These are phyloP conservation scores for Sclerotinia minor DNA, from an alignment of 2,329 filamentous ascomycete genomes.

Conservation along the genomic window DNA sequence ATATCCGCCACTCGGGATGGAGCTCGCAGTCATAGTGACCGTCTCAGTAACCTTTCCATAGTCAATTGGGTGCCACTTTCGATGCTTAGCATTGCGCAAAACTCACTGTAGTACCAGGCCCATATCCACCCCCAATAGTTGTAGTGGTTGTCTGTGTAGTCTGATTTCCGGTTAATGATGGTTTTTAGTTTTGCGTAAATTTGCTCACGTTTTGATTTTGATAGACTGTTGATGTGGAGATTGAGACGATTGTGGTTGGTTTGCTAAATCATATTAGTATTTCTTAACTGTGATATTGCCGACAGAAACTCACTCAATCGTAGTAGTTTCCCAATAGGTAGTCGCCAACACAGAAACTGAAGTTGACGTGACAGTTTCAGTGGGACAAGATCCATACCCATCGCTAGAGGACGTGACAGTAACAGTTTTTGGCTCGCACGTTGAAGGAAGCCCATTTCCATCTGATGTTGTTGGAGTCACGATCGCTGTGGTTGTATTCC, in stretches of 20 bases:
- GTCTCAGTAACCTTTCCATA: slow-evolving; percentile 6
- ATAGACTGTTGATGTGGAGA: slow-evolving; percentile 12
- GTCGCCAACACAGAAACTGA: slow-evolving; percentile 13
- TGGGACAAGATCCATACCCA: slow-evolving; percentile 25
- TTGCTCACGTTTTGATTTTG: slow-evolving; percentile 12
- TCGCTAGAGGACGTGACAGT: background rate
- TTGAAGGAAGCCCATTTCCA: background rate
- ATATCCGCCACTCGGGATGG: slow-evolving; percentile 5
- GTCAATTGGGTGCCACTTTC: background rate
- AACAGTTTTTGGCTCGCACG: slow-evolving; percentile 15
- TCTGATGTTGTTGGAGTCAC: slow-evolving; percentile 1
- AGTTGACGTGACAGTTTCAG: slow-evolving; percentile 26
- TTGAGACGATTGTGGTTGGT: slow-evolving; percentile 9
- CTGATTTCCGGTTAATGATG: background rate
- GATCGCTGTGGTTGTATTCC: slow-evolving; percentile 19
- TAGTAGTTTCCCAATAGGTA: slow-evolving; percentile 11
- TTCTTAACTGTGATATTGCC: background rate
- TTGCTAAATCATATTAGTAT: background rate
- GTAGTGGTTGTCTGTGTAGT: background rate
- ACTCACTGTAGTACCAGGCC: slow-evolving; percentile 15
- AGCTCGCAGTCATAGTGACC: background rate
- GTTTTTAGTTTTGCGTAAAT: background rate
- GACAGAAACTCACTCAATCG: background rate
- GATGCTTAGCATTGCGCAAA: background rate
- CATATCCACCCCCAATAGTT: slow-evolving; percentile 9